Evolutionary conservation across 805 yeast species (phyloP), one percentile per base, ranked within the genome.

Genomic region (Starmerella apis): DNA sequence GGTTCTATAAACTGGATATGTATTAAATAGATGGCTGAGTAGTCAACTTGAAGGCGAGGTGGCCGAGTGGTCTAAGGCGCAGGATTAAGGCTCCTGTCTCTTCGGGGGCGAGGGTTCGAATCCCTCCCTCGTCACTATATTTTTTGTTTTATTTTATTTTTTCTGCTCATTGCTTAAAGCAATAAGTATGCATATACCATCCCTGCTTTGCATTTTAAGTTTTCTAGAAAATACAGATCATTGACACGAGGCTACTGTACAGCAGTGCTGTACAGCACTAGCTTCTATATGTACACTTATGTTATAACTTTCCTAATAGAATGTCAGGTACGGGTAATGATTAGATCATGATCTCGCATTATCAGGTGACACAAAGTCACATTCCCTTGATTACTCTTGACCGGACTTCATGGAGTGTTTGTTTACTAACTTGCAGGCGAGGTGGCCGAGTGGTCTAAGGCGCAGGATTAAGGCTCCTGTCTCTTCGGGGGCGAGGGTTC

Each of bases 361-460:
- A 8, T 27, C 30, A 27, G 8, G 30, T 27, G 30, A 27, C 11
- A 9, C 8, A 27, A 11, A 27, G 30, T 11, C 30, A 11, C 30
- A 27, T 11, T 27, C 8, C 10, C 30, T 11, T 27, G 8, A 11
- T 27, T 27, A 11, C 30, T 27, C 30, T 27, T 27, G 30, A 24
- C 41, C 24, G 32, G 32, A 5, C 35, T n/a, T 30, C 28, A 10
- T 22, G 16, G 7, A 11, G 7, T 3, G 3, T 4, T n/a, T 18
- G 24, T 27, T 25, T 25, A 25, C 16, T 16, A 25, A 25, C 14
- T 19, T 27, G 44, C 25, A 18, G 62, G 60, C 62, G 58, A 56
- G 56, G 60, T 59, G 62, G 62, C 62, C 62, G 62, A 59, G 62
- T 59, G 62, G 62, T 59, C 62, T 59, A 59, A 58, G 62, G 62